Base-by-base conservation (phyloP, 169 alveolate species). In the Plasmodium ovale region DNA sequence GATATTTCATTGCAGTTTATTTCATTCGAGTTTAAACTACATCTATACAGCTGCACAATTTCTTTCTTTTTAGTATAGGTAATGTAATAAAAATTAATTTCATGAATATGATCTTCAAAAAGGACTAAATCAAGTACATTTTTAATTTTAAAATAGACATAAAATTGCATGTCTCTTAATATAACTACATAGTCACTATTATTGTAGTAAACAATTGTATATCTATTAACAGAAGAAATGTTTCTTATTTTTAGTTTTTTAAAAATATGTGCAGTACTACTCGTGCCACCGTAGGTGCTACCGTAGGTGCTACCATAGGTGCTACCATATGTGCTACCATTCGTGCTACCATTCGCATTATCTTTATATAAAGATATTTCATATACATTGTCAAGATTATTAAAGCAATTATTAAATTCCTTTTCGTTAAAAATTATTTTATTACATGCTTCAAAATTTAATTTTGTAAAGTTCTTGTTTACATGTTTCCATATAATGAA, bases 41-140 rank as follows among this genome's bases (percentile, higher is more conserved):
- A 77, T 19, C 74, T 27, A 35, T 60, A 77, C 9, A 77, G n/a
- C 4, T 64, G 39, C 6, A 77, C n/a, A 19, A 60, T 2, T 33
- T 60, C 44, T 16, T 59, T 77, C 4, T 37, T 23, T 0, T 44
- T 74, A 27, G 39, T 56, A 3, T 47, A 60, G 14, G 56, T 42
- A 6, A 77, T 77, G 49, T 77, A 77, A 23, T 77, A 77, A 54
- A 77, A 77, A 12, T 27, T 25, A 42, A 77, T 21, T 25, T 77
- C 69, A 16, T 77, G 35, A 3, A 16, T 23, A 4, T 23, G 0
- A 29, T 49, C 74, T 23, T n/a, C 16, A 44, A 77, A 77, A n/a
- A 77, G 12, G 0, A 77, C 49, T 23, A 77, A 16, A 31, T 77
- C 88, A 5, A 77, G 4, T 14, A 77, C 1, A 39, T 60, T 60